These are phyloP conservation scores for Candida awuae DNA, from an alignment of 805 yeast species.

Conservation along the genomic window DNA sequence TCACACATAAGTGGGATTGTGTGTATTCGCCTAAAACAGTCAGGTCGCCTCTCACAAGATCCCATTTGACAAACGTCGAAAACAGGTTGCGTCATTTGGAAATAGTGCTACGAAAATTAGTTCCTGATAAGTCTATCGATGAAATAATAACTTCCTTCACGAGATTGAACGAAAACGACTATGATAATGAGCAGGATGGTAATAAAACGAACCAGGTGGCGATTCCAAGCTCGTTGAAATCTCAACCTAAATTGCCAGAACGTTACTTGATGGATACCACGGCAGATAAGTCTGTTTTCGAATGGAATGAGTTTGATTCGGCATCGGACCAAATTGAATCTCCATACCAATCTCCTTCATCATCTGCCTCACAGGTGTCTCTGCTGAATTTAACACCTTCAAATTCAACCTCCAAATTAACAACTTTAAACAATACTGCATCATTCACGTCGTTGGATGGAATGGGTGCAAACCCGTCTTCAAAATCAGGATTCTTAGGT, in stretches of 20 bases:
- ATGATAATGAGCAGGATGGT: background rate
- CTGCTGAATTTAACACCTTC: conserved; percentile 1
- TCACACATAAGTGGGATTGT: conserved; percentile 65
- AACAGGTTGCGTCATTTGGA: conserved; percentile 43
- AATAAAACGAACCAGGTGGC: too few species aligned
- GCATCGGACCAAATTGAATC: background rate
- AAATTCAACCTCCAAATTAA: conserved; percentile 1
- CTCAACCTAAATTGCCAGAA: conserved; percentile 15
- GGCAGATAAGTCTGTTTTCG: conserved; percentile 12
- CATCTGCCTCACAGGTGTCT: background rate
- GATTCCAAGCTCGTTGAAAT: conserved; percentile 14
- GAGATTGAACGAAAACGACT: background rate
- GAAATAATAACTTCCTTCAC: conserved; percentile 15
- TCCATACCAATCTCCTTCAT: conserved; percentile 1
- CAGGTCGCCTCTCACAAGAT: conserved; percentile 75
- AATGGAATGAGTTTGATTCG: conserved; percentile 13
- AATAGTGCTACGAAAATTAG: conserved; percentile 32
- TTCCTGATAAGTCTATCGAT: conserved; percentile 42
- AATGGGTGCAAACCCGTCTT: conserved; percentile 52
- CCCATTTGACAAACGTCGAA: conserved; percentile 72
- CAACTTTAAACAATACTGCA: conserved; percentile 1
- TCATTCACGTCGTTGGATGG: conserved; percentile 36
- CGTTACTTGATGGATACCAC: conserved; percentile 10
- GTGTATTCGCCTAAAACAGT: conserved; percentile 70
- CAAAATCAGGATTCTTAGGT: conserved; percentile 54